A percentile compares a stretch with the other conserved stretches of the same genome.
phyloP scores from a whole-genome alignment of 345 rosid species.

The Moringa oleifera region DNA sequence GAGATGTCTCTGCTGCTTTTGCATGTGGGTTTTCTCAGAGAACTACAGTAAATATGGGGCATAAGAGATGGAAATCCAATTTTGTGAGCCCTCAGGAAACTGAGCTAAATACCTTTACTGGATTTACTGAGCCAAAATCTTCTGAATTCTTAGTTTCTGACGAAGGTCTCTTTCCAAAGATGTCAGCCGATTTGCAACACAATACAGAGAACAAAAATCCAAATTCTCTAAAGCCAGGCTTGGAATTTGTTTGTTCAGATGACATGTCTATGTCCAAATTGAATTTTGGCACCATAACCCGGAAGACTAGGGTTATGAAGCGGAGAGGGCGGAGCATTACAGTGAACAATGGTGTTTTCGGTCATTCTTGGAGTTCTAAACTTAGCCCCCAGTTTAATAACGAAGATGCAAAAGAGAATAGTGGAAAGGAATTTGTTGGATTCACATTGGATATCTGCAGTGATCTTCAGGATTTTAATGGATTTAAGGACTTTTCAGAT shows the following conservation, averaged over 20 bases:
- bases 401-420: constrained; percentile 22
- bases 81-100: constrained; percentile 13
- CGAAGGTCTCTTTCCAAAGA: constrained; percentile 15
- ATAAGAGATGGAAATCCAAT: constrained; percentile 28
- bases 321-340: constrained; percentile 30
- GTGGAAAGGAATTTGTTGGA: constrained; percentile 18
- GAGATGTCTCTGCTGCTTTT: constrained; percentile 55
- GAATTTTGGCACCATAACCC: constrained; percentile 36
- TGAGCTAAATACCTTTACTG: constrained; percentile 8
- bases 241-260: constrained; percentile 16
- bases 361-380: constrained; percentile 31
- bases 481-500: constrained; percentile 19
- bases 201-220: constrained; percentile 36
- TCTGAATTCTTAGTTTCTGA: constrained; percentile 20
- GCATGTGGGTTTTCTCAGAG: constrained; percentile 39
- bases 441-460: constrained; percentile 12
- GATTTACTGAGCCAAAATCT: constrained; percentile 14
- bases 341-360: constrained; percentile 17
- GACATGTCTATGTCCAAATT: constrained; percentile 22
- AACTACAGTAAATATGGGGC: constrained; percentile 18
- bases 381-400: constrained; percentile 19
- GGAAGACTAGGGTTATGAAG: constrained; percentile 49
- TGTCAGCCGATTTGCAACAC: constrained; percentile 29
- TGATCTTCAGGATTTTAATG: constrained; percentile 13
- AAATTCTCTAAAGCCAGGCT: constrained; percentile 30